Conservation (phyloP, 2,329 filamentous ascomycete genomes). For the Fusarium irregulare region DNA sequence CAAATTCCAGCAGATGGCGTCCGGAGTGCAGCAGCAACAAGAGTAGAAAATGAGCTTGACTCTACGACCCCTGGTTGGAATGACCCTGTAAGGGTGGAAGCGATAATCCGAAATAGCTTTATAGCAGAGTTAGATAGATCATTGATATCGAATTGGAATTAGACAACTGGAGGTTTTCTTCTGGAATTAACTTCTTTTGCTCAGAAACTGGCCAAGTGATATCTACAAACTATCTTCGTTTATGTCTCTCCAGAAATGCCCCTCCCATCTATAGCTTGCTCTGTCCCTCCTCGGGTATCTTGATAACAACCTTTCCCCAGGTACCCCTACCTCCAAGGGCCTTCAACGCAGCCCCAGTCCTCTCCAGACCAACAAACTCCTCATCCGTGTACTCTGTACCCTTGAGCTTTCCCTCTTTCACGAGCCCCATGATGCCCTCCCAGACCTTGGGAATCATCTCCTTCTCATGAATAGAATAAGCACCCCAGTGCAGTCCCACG, state of each 20-base stretch:
- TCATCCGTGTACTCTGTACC: constrained; percentile 86
- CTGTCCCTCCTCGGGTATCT: constrained; percentile 75
- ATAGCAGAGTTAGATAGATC: constrained; percentile 24
- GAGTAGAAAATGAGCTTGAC: not conserved
- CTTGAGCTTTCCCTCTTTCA: constrained; percentile 80
- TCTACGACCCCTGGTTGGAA: not conserved
- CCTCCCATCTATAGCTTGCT: constrained; percentile 61
- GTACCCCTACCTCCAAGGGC: constrained; percentile 84
- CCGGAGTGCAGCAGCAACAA: constrained; percentile 36
- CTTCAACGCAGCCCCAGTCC: constrained; percentile 78
- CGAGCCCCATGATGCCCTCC: constrained; percentile 82
- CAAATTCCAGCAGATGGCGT: constrained; percentile 63
- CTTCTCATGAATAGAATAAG: constrained; percentile 79
- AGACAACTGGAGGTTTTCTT: not conserved
- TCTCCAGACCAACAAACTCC: constrained; percentile 85
- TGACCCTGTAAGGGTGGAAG: constrained; percentile 16
- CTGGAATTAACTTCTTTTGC: not conserved
- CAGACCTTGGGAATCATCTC: constrained; percentile 79
- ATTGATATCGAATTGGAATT: constrained; percentile 18
- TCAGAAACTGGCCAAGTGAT: not conserved
- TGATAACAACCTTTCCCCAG: constrained; percentile 96
- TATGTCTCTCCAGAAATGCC: not conserved
- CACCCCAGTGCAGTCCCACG: constrained; percentile 92
- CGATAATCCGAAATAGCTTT: constrained; percentile 32
- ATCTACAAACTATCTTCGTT: not conserved